Evolutionary conservation across 257 asterid species (phyloP).

Genomic region (Solanum bukasovii): DNA sequence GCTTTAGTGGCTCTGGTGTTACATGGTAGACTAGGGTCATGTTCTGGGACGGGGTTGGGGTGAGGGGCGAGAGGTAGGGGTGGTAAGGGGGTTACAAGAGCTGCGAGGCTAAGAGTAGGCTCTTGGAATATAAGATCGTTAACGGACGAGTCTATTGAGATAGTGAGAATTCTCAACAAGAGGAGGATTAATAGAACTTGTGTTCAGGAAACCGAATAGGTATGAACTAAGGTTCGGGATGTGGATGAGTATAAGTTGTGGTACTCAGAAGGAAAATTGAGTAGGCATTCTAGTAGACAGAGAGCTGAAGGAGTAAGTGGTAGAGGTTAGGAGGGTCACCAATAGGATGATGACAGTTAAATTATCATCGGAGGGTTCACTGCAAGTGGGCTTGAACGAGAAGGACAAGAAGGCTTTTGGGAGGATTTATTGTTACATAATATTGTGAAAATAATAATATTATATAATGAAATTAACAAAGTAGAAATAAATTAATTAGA

Average conservation of each 20-base stretch:
- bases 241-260: neutral
- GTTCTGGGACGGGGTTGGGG: no score
- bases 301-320: neutral
- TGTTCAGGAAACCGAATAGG: neutral
- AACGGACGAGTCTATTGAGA: neutral
- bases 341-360: neutral
- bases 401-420: neutral
- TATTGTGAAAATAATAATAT: no score
- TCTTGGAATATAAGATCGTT: no score
- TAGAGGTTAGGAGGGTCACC: neutral
- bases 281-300: no score
- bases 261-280: neutral
- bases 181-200: neutral
- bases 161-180: neutral
- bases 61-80: no score
- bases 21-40: no score
- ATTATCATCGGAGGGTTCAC: neutral
- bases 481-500: no score
- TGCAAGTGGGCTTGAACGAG: neutral
- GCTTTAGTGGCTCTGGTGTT: no score
- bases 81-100: no score
- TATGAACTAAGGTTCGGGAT: neutral
- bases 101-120: no score
- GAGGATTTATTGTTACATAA: no score
- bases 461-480: no score